Conservation (phyloP, 805 yeast genomes). For the Dipodascopsis uninucleata region DNA sequence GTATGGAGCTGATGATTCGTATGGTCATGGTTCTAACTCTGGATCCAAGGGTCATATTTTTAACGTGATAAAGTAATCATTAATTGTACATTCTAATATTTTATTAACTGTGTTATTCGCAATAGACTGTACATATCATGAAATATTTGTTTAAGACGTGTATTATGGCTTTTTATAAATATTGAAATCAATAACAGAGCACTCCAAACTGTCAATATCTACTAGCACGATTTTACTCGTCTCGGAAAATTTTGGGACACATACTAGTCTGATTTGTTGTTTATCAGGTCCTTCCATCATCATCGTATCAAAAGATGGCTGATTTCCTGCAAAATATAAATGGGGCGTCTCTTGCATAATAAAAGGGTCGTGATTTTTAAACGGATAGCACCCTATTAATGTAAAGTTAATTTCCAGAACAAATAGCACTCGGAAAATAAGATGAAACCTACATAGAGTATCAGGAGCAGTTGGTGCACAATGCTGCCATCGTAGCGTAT, state of each 20-base stretch:
- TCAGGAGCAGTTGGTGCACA: slow-evolving; percentile 95
- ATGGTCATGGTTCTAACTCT: slow-evolving; percentile 56
- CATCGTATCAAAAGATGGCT: slow-evolving; percentile 54
- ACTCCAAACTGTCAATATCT: slow-evolving; percentile 54
- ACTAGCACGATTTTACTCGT: slow-evolving; percentile 65
- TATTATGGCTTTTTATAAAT: slow-evolving; percentile 2
- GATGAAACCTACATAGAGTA: slow-evolving; percentile 54
- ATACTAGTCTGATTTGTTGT: slow-evolving; percentile 49
- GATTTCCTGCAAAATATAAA: slow-evolving; percentile 83
- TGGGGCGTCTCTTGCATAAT: slow-evolving; percentile 74
- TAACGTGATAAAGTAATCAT: too few species aligned
- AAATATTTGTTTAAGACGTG: too few species aligned
- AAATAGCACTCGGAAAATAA: not conserved
- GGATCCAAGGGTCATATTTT: not conserved
- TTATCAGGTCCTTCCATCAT: slow-evolving; percentile 39
- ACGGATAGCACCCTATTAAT: slow-evolving; percentile 66
- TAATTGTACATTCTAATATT: not conserved
- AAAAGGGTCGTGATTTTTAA: slow-evolving; percentile 72
- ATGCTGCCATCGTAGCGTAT: slow-evolving; percentile 77
- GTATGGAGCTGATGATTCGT: slow-evolving; percentile 56
- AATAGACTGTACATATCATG: not conserved
- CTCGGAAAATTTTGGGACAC: slow-evolving; percentile 65
- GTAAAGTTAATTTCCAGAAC: too few species aligned
- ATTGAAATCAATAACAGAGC: slow-evolving; percentile 45
- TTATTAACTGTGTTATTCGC: not conserved